Evolutionary conservation across 768 basidiomycete genomes (phyloP).

Genomic region (Amanita exitialis): DNA sequence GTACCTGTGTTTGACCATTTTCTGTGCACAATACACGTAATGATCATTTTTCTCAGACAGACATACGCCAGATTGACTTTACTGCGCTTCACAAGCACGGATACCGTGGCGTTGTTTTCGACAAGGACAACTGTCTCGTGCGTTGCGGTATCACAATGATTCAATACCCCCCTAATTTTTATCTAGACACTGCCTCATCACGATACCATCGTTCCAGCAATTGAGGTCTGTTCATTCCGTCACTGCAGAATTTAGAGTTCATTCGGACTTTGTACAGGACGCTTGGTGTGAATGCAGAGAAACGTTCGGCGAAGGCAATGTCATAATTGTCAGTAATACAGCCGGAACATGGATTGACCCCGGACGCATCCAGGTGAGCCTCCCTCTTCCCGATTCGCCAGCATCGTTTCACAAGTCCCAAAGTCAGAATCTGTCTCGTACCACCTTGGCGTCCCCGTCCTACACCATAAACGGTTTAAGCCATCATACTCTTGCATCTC

Average conservation of each 20-base stretch:
- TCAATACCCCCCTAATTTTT: background rate
- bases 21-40: background rate
- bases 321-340: conserved; percentile 92
- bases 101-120: conserved; percentile 86
- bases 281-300: conserved; percentile 68
- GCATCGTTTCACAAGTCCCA: conserved; percentile 5
- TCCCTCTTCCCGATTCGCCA: background rate
- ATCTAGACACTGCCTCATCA: conserved; percentile 69
- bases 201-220: conserved; percentile 69
- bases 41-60: conserved; percentile 39
- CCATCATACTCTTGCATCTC: conserved; percentile 71
- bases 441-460: conserved; percentile 71
- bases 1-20: conserved; percentile 24
- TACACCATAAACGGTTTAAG: conserved; percentile 69
- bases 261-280: conserved; percentile 28
- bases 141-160: conserved; percentile 15
- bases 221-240: conserved; percentile 38
- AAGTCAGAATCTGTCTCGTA: conserved; percentile 83
- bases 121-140: conserved; percentile 97
- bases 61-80: conserved; percentile 83
- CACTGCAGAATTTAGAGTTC: background rate
- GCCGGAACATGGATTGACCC: conserved; percentile 75
- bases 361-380: conserved; percentile 68
- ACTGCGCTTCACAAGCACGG: conserved; percentile 59
- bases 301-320: conserved; percentile 67